A percentile compares a stretch with the other conserved stretches of the same genome.
These are phyloP conservation scores for Ambrosiella cleistominuta DNA, from an alignment of 2,329 filamentous ascomycete genomes.

Conservation along the genomic window DNA sequence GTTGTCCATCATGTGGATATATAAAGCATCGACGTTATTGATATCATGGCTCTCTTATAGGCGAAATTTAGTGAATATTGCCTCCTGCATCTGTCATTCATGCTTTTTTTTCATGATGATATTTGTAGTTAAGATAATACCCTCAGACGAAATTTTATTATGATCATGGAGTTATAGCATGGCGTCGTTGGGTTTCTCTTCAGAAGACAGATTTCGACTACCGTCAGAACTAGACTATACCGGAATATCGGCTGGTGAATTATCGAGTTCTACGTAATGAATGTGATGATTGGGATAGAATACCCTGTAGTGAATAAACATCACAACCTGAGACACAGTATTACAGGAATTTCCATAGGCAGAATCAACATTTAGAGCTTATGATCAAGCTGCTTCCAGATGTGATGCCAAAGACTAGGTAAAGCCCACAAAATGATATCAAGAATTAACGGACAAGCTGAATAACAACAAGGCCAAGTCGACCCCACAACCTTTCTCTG, in stretches of 20 bases:
- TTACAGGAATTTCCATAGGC: no score
- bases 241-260: no score
- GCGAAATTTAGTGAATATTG: neutral
- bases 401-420: no score
- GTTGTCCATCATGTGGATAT: neutral
- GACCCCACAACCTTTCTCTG: neutral
- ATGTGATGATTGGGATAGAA: no score
- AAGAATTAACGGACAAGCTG: neutral
- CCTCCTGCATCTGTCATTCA: neutral
- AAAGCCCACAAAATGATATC: no score
- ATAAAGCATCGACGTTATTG: neutral
- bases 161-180: neutral
- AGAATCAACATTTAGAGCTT: no score
- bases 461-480: neutral
- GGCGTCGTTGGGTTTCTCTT: neutral
- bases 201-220: neutral
- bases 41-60: neutral
- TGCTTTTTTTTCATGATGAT: neutral
- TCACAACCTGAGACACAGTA: no score
- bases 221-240: no score
- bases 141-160: neutral
- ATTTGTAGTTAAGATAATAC: neutral
- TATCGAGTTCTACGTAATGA: no score
- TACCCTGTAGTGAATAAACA: no score
- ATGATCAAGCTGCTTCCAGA: no score